These are phyloP conservation scores for Acorus gramineus DNA, from an alignment of 106 monocot species.

Conservation along the genomic window DNA sequence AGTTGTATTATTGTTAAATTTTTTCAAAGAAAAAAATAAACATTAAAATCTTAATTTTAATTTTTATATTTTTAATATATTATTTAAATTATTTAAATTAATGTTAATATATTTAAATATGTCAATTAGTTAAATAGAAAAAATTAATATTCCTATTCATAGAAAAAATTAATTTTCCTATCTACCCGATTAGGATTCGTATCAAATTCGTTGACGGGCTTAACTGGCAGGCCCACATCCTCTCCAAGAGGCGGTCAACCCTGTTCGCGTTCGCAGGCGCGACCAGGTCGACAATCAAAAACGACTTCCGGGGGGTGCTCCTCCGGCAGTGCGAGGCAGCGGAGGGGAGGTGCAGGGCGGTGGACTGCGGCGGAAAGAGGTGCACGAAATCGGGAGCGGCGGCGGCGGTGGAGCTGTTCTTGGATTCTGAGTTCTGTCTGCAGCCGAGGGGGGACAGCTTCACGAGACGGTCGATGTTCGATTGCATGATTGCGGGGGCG, in stretches of 20 bases:
- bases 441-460: constrained; percentile 90
- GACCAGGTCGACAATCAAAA: constrained; percentile 30
- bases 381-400: constrained; percentile 39
- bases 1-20: too few species aligned
- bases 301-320: constrained; percentile 56
- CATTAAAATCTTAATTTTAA: too few species aligned
- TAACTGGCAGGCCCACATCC: constrained; percentile 31
- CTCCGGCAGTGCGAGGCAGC: constrained; percentile 34
- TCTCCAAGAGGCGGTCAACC: constrained; percentile 23
- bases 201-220: too few species aligned
- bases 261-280: constrained; percentile 78
- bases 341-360: constrained; percentile 28
- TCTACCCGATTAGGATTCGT: too few species aligned
- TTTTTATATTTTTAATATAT: too few species aligned
- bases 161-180: too few species aligned
- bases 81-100: too few species aligned
- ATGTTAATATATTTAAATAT: too few species aligned
- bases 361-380: constrained; percentile 45
- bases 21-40: too few species aligned
- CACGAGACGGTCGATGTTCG: constrained; percentile 84
- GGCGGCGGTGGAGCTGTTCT: constrained; percentile 50
- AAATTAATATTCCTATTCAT: too few species aligned
- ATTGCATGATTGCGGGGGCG: constrained; percentile 88
- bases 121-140: too few species aligned
- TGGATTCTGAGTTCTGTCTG: constrained; percentile 67